Evolutionary conservation across 2,329 filamentous ascomycete species (phyloP), one percentile per base, ranked within the genome.

Genomic region (Fusarium brevicatenulatum): DNA sequence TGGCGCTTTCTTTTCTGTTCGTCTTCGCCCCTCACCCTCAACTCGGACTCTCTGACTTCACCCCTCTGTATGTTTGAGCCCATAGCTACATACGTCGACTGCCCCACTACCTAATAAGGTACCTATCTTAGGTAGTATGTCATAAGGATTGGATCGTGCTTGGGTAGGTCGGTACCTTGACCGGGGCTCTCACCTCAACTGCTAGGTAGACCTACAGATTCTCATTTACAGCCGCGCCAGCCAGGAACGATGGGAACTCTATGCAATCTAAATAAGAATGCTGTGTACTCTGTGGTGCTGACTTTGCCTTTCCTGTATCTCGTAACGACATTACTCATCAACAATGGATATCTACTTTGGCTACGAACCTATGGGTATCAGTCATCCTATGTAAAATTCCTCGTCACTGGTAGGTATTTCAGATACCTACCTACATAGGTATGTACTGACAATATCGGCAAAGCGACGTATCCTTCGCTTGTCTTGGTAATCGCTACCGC

Each of bases 171-270:
- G 42, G 43, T 44, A 57, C 63, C 73, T 71, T 65, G 62, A 56
- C 70, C n/a, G 36, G 50, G 50, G 50, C 34, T 57, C 52, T 73
- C 66, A 71, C 70, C 68, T 73, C 69, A 68, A 61, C 62, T 72
- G 44, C 68, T 37, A 72, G 25, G 25, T 25, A 25, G 68, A 70
- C 56, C 53, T 67, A 19, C 25, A 39, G 25, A 23, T 34, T 44
- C 40, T 34, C n/a, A 57, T 57, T 40, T 72, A 72, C 71, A 74
- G 59, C 71, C 71, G 71, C 71, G 47, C 71, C 71, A 74, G 43
- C 71, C 66, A 74, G 71, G 68, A 66, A 52, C 39, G 36, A n/a
- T 50, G 53, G 12, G 13, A 39, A 47, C 34, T 40, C 34, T 28
- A 42, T 30, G 25, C 19, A 30, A n/a, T 30, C 50, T 42, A 15